Percentiles rank a stretch among this genome's conserved stretches.
Conservation (phyloP, 2,329 filamentous ascomycete species). For the Reticulascus tulasneorum region DNA sequence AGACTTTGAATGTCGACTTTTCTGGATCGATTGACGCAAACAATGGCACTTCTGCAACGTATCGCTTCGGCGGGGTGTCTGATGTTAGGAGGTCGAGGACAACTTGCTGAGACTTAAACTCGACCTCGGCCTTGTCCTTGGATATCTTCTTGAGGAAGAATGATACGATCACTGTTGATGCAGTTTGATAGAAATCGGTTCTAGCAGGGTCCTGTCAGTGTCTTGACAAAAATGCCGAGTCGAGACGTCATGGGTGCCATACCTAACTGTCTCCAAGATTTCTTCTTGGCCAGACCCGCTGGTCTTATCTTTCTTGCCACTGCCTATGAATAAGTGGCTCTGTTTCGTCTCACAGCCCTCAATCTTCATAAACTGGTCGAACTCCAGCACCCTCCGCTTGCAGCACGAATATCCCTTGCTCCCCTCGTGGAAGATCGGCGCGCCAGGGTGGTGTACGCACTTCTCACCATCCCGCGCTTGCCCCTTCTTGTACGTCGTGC, state of each 20-base stretch:
- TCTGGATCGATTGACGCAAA: conserved; percentile 73
- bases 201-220: conserved; percentile 38
- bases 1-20: conserved; percentile 72
- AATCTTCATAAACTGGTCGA: conserved; percentile 97
- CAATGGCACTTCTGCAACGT: conserved; percentile 67
- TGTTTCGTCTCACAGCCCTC: conserved; percentile 81
- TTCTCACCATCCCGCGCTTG: conserved; percentile 63
- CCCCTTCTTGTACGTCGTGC: conserved; percentile 58
- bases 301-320: conserved; percentile 62
- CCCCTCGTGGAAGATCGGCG: conserved; percentile 93
- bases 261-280: conserved; percentile 73
- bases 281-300: conserved; percentile 57
- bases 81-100: conserved; percentile 80
- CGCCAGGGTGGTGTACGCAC: conserved; percentile 86
- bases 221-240: conserved; percentile 1
- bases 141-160: conserved; percentile 97
- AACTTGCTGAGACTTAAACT: conserved; percentile 61
- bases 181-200: conserved; percentile 93
- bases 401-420: conserved; percentile 98
- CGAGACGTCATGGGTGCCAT: conserved; percentile 22
- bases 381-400: conserved; percentile 90
- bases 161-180: conserved; percentile 77
- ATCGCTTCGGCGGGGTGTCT: conserved; percentile 74
- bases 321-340: conserved; percentile 80
- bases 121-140: conserved; percentile 70